These are phyloP conservation scores for Akebia trifoliata DNA, from an alignment of 164 flowering plant genomes.

Conservation along the genomic window DNA sequence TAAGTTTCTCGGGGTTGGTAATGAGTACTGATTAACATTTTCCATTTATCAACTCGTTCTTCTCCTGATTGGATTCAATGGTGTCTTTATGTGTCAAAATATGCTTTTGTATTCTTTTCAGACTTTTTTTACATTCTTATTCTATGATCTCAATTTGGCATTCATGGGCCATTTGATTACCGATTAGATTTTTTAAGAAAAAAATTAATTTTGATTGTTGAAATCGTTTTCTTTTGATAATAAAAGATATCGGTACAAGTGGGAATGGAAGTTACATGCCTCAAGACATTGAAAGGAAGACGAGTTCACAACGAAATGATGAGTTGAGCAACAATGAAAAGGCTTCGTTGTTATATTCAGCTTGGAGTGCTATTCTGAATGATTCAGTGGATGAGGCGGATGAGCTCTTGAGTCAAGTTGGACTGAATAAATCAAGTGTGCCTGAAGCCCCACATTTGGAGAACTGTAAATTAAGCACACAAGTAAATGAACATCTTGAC, in stretches of 20 bases:
- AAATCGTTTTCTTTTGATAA: not conserved
- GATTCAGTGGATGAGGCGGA: constrained; percentile 21
- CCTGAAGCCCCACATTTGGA: constrained; percentile 89
- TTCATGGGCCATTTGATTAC: too few species aligned
- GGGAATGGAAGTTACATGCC: constrained; percentile 14
- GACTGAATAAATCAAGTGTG: constrained; percentile 27
- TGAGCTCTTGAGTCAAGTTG: constrained; percentile 18
- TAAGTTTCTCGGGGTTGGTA: too few species aligned
- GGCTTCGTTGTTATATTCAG: constrained; percentile 42
- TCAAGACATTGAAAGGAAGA: constrained; percentile 20
- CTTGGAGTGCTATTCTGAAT: constrained; percentile 56
- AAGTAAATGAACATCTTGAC: constrained; percentile 47
- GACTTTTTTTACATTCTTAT: too few species aligned
- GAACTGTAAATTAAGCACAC: constrained; percentile 48
- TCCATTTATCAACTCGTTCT: too few species aligned
- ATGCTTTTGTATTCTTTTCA: too few species aligned
- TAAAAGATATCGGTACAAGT: constrained; percentile 27
- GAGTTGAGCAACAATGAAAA: constrained; percentile 29
- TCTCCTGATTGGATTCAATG: too few species aligned
- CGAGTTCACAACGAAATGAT: constrained; percentile 12
- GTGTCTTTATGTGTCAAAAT: too few species aligned
- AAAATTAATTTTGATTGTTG: not conserved
- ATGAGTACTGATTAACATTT: too few species aligned
- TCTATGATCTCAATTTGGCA: too few species aligned
- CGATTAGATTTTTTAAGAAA: not conserved